phyloP scores from a whole-genome alignment of 768 basidiomycete genomes.

The Neoboletus magnificus region DNA sequence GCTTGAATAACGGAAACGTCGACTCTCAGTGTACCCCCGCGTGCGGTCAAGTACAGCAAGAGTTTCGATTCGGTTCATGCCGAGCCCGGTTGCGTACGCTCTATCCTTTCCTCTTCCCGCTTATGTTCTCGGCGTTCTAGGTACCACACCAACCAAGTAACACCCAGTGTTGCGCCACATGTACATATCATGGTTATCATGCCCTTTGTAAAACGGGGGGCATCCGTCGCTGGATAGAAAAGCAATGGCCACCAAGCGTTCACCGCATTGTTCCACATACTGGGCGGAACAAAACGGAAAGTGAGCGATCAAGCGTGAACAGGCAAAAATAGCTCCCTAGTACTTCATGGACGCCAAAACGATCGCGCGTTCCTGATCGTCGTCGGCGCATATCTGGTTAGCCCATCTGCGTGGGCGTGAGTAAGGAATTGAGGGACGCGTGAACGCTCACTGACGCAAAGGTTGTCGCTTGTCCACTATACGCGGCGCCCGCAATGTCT shows the following conservation, averaged over 20 bases:
- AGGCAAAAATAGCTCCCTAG: slow-evolving; percentile 2
- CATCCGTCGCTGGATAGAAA: slow-evolving; percentile 72
- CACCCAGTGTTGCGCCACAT: slow-evolving; percentile 50
- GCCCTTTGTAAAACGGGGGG: slow-evolving; percentile 62
- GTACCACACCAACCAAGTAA: slow-evolving; percentile 56
- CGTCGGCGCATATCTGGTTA: slow-evolving; percentile 72
- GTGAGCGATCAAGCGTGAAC: not conserved
- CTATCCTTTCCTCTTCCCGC: not conserved
- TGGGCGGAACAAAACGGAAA: slow-evolving; percentile 13
- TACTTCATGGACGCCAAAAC: slow-evolving; percentile 79
- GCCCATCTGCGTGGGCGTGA: slow-evolving; percentile 52
- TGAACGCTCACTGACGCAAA: slow-evolving; percentile 50
- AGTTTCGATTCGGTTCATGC: not conserved
- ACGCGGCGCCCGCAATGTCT: slow-evolving; percentile 65
- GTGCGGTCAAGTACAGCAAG: not conserved
- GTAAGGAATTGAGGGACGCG: not conserved
- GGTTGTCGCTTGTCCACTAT: slow-evolving; percentile 72
- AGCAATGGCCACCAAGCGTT: slow-evolving; percentile 72
- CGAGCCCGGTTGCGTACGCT: not conserved
- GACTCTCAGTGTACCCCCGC: not conserved
- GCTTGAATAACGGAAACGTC: not conserved
- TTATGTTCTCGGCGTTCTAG: slow-evolving; percentile 42
- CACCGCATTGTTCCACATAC: slow-evolving; percentile 68
- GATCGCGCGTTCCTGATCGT: slow-evolving; percentile 64
- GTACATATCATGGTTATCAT: slow-evolving; percentile 67